Percentiles rank a stretch among this genome's conserved stretches.
Conservation (phyloP, 2,329 filamentous ascomycete genomes). For the Botrytis galanthina region DNA sequence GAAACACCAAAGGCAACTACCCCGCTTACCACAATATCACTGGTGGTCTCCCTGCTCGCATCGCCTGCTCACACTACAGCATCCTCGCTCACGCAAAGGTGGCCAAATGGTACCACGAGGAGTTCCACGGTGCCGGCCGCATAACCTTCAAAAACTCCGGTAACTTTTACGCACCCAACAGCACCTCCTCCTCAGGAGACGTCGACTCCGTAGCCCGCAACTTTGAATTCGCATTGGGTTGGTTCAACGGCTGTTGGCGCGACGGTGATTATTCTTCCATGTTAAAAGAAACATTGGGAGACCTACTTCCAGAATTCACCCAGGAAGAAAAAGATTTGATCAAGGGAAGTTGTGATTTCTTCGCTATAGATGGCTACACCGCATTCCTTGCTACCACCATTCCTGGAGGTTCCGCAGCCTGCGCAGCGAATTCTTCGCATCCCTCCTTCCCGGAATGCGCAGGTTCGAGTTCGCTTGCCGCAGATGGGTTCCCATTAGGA, state of each 20-base stretch:
- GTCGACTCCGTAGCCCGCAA: conserved; percentile 35
- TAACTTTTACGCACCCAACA: conserved; percentile 48
- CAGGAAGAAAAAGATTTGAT: conserved; percentile 49
- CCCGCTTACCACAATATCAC: conserved; percentile 45
- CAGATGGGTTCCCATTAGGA: conserved; percentile 46
- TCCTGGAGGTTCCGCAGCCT: conserved; percentile 41
- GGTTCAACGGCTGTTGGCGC: conserved; percentile 48
- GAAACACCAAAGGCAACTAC: conserved; percentile 41
- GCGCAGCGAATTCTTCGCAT: conserved; percentile 36
- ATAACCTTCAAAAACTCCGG: conserved; percentile 47
- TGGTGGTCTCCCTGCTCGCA: conserved; percentile 42
- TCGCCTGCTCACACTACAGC: conserved; percentile 47
- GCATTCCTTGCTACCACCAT: conserved; percentile 40
- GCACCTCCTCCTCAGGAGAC: conserved; percentile 37
- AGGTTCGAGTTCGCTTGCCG: conserved; percentile 36
- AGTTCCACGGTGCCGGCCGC: conserved; percentile 50
- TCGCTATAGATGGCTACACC: conserved; percentile 58
- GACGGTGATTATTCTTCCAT: conserved; percentile 50
- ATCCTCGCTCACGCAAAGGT: conserved; percentile 50
- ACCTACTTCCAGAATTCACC: conserved; percentile 47
- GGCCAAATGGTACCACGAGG: conserved; percentile 54
- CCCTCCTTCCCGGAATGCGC: conserved; percentile 34
- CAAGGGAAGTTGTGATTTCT: conserved; percentile 53
- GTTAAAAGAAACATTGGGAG: conserved; percentile 46
- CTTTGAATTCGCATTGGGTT: conserved; percentile 48